Percentiles rank a stretch among this genome's conserved stretches.
Conservation (phyloP, 1,139 yeast species). For the Candida sp. region DNA sequence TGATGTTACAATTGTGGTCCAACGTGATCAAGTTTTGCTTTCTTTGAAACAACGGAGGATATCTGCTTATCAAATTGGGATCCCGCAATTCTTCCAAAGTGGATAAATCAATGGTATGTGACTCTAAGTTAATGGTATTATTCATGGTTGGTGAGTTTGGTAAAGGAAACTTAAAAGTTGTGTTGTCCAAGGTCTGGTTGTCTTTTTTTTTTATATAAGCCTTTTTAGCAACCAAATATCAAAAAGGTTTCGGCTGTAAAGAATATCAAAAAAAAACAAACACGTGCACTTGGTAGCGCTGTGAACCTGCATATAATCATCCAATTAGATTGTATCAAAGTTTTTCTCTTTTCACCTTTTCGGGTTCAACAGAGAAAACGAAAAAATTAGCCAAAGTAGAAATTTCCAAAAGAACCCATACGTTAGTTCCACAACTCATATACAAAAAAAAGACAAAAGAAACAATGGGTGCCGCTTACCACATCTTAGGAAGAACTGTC, state of each 20-base stretch:
- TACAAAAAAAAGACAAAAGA: background rate
- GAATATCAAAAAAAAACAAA: background rate
- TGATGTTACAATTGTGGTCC: slow-evolving; percentile 1
- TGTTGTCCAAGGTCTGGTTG: background rate
- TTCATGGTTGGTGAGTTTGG: slow-evolving; percentile 6
- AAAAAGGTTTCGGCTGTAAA: background rate
- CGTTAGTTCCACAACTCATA: too few species aligned
- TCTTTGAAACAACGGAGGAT: slow-evolving; percentile 17
- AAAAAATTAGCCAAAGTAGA: background rate
- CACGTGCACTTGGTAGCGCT: slow-evolving; percentile 1
- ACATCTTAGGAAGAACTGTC: slow-evolving; percentile 74
- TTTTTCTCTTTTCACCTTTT: background rate
- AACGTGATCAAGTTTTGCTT: slow-evolving; percentile 13
- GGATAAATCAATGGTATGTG: slow-evolving; percentile 15
- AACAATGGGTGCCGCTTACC: slow-evolving; percentile 81
- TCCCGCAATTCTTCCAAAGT: slow-evolving; percentile 18
- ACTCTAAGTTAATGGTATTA: slow-evolving; percentile 7
- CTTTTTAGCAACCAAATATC: slow-evolving; percentile 9
- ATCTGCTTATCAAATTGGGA: slow-evolving; percentile 17
- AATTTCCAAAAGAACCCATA: too few species aligned
- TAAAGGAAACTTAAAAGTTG: background rate
- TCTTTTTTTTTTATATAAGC: background rate
- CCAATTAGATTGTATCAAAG: slow-evolving; percentile 1
- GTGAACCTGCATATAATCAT: background rate
- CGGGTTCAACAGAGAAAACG: background rate